Conservation (phyloP, 371 early-diverging fungal species). For the Vavraia culicis region DNA sequence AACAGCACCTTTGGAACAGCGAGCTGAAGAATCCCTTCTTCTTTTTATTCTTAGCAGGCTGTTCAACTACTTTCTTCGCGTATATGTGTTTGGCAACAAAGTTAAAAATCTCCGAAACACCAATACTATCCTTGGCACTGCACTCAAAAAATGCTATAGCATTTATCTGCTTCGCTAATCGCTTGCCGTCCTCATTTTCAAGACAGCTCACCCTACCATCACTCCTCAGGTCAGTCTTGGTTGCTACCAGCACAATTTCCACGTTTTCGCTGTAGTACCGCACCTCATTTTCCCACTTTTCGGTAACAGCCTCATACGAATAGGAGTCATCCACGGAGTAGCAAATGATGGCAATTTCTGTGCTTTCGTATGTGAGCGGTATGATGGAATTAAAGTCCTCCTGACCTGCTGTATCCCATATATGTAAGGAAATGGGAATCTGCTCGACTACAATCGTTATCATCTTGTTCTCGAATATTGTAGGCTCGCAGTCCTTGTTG, state of each 20-base stretch:
- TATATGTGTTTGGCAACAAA: slow-evolving; percentile 57
- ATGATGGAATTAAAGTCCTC: slow-evolving; percentile 39
- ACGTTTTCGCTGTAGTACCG: neutral
- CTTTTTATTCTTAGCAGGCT: too few species aligned
- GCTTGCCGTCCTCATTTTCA: slow-evolving; percentile 15
- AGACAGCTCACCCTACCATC: too few species aligned
- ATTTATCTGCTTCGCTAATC: slow-evolving; percentile 56
- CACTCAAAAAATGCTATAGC: slow-evolving; percentile 88
- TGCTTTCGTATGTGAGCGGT: slow-evolving; percentile 27
- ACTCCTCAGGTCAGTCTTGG: slow-evolving; percentile 18
- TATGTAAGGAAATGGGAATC: too few species aligned
- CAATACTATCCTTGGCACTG: slow-evolving; percentile 72
- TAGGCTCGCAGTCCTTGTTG: slow-evolving; percentile 62
- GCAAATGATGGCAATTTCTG: slow-evolving; percentile 36
- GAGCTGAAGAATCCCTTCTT: too few species aligned
- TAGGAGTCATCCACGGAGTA: slow-evolving; percentile 22
- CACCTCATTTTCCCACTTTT: slow-evolving; percentile 14
- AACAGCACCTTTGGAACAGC: too few species aligned
- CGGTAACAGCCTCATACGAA: slow-evolving; percentile 27
- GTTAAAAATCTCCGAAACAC: slow-evolving; percentile 87
- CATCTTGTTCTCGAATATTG: slow-evolving; percentile 41
- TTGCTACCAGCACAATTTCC: slow-evolving; percentile 18
- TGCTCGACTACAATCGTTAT: too few species aligned
- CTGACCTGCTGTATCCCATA: slow-evolving; percentile 43
- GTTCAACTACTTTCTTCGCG: too few species aligned